Evolutionary conservation across 805 yeast species (phyloP).

Genomic region (Pichia phayaonensis): DNA sequence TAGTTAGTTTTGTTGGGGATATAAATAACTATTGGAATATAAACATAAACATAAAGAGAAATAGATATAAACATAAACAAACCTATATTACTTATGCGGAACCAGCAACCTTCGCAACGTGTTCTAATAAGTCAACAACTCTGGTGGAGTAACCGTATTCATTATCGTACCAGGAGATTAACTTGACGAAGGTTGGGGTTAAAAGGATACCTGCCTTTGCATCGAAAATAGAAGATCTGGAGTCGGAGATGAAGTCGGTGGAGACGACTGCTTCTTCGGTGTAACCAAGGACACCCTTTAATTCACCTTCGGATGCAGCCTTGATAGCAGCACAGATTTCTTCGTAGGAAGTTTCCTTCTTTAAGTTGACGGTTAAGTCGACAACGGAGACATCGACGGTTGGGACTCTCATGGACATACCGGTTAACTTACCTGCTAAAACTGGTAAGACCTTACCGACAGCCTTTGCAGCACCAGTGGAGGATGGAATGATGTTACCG

Average conservation of each 20-base stretch:
- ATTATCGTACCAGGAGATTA: slow-evolving; percentile 92
- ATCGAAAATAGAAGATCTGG: slow-evolving; percentile 84
- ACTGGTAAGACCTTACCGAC: slow-evolving; percentile 92
- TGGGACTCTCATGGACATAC: slow-evolving; percentile 91
- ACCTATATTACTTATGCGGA: slow-evolving; percentile 16
- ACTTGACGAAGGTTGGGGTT: slow-evolving; percentile 84
- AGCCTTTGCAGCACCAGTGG: slow-evolving; percentile 97
- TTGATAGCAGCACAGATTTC: slow-evolving; percentile 71
- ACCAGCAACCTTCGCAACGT: slow-evolving; percentile 52
- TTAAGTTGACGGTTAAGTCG: slow-evolving; percentile 80
- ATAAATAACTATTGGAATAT: too few species aligned
- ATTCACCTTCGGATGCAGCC: slow-evolving; percentile 70
- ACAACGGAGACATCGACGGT: slow-evolving; percentile 91
- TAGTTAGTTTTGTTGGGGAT: too few species aligned
- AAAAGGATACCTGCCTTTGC: slow-evolving; percentile 85
- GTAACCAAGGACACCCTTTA: slow-evolving; percentile 81
- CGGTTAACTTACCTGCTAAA: slow-evolving; percentile 88
- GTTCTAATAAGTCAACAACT: slow-evolving; percentile 83
- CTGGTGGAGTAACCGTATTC: slow-evolving; percentile 96
- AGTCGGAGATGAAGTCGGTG: slow-evolving; percentile 77
- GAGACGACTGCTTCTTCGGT: slow-evolving; percentile 92
- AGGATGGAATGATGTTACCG: slow-evolving; percentile 90
- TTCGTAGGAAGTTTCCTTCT: slow-evolving; percentile 70
- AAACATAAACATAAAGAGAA: slow-evolving; percentile 29
- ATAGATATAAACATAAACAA: neutral